Base-by-base conservation (phyloP, 192 early-diverging fungal species). In the Mortierella hygrophila region DNA sequence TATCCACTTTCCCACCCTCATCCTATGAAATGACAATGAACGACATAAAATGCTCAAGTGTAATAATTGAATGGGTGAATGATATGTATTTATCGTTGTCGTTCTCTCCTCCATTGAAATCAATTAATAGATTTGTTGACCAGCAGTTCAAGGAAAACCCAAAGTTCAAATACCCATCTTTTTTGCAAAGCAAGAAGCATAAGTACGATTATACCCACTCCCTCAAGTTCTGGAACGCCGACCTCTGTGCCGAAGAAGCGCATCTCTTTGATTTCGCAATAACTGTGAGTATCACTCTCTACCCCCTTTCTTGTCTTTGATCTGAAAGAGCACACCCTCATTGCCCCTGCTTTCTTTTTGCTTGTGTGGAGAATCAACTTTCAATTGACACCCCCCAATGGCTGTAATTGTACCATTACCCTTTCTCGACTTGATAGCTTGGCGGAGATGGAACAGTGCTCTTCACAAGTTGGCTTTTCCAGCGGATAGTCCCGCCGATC, bases 381-480 rank as follows among this genome's bases (percentile, higher is more conserved):
- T 46, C 40, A 44, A 68, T 75, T 74, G n/a, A 54, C 35, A 15
- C 20, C 20, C 9, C 35, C 52, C 18, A 55, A 52, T 52, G 49
- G 49, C 49, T 52, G 49, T 21, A 21, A 52, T 20, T 52, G 49
- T 65, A 29, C 11, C 60, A 13, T 65, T 65, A 10, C n/a, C 57
- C 7, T n/a, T 60, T 55, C 54, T 86, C 4, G 7, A 21, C 16
- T 38, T 21, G 6, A 69, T 78, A 93, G 82, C 93, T 99, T 82
- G 98, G 98, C 54, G 98, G 98, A 32, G 97, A 99, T 91, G 98
- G 97, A 49, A 99, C 98, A 1, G 97, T 98, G 13, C 90, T 98
- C 38, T 99, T 95, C 84, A 96, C 97, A 40, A 95, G 96, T 40
- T 97, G 97, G 95, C 89, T 99, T 42, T 95, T 96, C 82, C 97